Evolutionary conservation across 352 stramenopile species (phyloP), one percentile per base, ranked within the genome.

Genomic region (Peronosclerospora sorghi): DNA sequence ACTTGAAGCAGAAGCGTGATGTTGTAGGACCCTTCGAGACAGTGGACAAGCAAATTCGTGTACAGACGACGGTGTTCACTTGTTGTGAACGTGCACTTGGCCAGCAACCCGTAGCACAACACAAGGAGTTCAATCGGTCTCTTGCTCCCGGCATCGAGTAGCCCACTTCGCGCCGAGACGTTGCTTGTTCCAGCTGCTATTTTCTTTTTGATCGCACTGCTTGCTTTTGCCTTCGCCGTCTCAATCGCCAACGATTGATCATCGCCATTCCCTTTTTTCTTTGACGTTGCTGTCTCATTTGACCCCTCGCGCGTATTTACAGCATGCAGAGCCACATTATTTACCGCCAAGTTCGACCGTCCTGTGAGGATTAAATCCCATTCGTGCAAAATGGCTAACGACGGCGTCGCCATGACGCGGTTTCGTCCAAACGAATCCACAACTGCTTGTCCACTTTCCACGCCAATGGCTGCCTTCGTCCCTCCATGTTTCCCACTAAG

Each of bases 401-500:
- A 82, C 12, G 81, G 81, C 8, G 81, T 94, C n/a, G 81, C 81
- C 81, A 92, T 90, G 19, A 94, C 79, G 32, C 79, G 73, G 24
- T 90, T 83, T 0, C 76, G 65, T 17, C 66, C 73, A 62, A 85
- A 86, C n/a, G 73, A 81, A 36, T 89, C 77, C 35, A 79, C 67
- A 43, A 59, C 59, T 14, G 55, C 59, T 41, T 69, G 56, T 12
- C 54, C 62, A 40, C 64, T 71, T 41, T 72, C 59, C 12, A 59
- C 52, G 14, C 48, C 51, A 26, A 57, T 59, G 8, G 51, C 59
- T 48, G 56, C 35, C 44, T 58, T 67, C n/a, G 26, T 65, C 20
- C 37, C 35, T 36, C 40, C 35, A 41, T 56, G 45, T 35, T 68
- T 65, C 19, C 51, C 54, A 17, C 51, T 40, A 30, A 50, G 51